Base-by-base conservation (phyloP, 257 asterid species). In the Solanum peruvianum region DNA sequence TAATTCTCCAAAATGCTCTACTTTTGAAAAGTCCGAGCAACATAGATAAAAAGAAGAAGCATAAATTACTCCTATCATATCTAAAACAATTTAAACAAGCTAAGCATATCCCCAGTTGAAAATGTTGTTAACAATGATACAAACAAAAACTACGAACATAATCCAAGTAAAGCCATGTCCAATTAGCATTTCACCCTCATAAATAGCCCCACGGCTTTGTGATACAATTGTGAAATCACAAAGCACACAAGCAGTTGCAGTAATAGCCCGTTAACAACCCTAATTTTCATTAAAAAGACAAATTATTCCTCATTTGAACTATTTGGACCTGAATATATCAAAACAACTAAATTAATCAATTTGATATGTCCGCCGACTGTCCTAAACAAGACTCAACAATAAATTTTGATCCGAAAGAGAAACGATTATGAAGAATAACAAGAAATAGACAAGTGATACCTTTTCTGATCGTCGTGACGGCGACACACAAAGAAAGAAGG, bases 401-500 rank as follows among this genome's bases (percentile, higher is more conserved):
- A 66, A 31, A 27, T 27, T 27, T 66, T 66, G 73, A 66, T 27
- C 21, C 16, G 37, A 13, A 10, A 13, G 29, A 66, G 73, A 16
- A 66, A 27, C 73, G 21, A 27, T 66, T 13, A 44, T 4, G 39
- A n/a, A 31, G 20, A 82, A 6, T 7, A 9, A 15, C 4, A 11
- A n/a, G 9, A 62, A 33, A 11, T 23, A 23, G 29, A 58, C 27
- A 11, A 82, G 25, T 6, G 20, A 35, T 84, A 96, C 99, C 99
- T 93, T 90, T 91, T 93, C 94, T 95, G 99, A 92, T 95, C 98
- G 86, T 93, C 98, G 91, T 96, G 99, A 88, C 98, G 99, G 88
- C 99, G 99, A 90, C 98, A 94, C 29, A 96, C 98, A 91, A 93
- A 94, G 91, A 96, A 93, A 2, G 98, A 93, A 87, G 98, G 98